Evolutionary conservation across 176 grass and related monocot species (phyloP).

Genomic region (Luzula sylvatica): DNA sequence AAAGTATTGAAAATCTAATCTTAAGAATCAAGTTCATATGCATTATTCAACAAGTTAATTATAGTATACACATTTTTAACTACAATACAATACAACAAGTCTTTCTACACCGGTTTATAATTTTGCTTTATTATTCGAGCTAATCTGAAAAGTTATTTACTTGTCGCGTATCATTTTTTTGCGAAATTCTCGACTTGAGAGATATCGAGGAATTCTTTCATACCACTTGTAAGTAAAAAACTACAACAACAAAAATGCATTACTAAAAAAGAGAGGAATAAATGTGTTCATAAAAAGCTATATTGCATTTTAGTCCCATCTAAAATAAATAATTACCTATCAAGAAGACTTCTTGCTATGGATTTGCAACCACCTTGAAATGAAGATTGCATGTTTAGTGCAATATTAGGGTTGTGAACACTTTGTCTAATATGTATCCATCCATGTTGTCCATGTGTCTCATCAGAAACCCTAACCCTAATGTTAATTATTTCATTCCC

Average conservation of each 20-base stretch:
- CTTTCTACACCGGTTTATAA: background rate
- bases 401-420: slow-evolving; percentile 76
- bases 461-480: slow-evolving; percentile 50
- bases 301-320: background rate
- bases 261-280: background rate
- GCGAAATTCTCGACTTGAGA: slow-evolving; percentile 39
- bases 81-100: background rate
- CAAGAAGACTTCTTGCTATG: slow-evolving; percentile 37
- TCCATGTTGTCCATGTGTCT: slow-evolving; percentile 25
- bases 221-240: slow-evolving; percentile 42
- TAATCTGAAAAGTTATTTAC: background rate
- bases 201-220: slow-evolving; percentile 43
- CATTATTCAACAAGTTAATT: background rate
- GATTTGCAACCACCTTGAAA: slow-evolving; percentile 46
- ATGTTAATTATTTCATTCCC: background rate
- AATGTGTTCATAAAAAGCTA: background rate
- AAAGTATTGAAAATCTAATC: background rate
- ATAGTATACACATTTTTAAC: slow-evolving; percentile 3
- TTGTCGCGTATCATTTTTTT: slow-evolving; percentile 14
- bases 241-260: slow-evolving; percentile 16
- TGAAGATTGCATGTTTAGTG: slow-evolving; percentile 53
- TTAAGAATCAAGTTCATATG: background rate
- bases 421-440: slow-evolving; percentile 75
- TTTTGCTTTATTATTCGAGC: background rate
- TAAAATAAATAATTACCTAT: slow-evolving; percentile 23